Percentiles rank a stretch among this genome's conserved stretches.
phyloP scores from a whole-genome alignment of 2,329 filamentous ascomycete genomes.

The Amauroascus niger region DNA sequence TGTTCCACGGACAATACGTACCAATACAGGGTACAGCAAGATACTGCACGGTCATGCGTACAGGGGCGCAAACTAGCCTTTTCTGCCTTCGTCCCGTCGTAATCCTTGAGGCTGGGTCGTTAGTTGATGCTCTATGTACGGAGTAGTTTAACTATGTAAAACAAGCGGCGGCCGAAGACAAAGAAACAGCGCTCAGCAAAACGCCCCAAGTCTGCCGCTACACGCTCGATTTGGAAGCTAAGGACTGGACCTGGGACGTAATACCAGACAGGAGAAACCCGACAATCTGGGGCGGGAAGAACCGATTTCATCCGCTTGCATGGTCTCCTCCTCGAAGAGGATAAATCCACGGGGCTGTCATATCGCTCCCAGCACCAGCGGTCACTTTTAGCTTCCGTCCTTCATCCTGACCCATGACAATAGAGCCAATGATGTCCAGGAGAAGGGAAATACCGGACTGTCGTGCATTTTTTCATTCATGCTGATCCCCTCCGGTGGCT shows the following conservation, averaged over 20 bases:
- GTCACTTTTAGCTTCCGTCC: conserved; percentile 1
- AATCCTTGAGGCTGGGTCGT: neutral
- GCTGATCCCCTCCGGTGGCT: neutral
- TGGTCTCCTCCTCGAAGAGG: neutral
- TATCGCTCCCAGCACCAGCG: neutral
- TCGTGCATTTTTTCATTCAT: neutral
- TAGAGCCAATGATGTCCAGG: neutral
- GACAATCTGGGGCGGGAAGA: conserved; percentile 5
- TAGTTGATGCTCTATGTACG: neutral
- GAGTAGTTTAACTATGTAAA: neutral
- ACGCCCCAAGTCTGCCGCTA: neutral
- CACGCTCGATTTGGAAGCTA: neutral
- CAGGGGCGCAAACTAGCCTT: neutral
- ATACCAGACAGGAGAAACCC: neutral
- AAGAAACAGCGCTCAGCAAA: conserved; percentile 1
- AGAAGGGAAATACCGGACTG: neutral
- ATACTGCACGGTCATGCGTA: neutral
- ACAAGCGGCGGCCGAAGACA: neutral
- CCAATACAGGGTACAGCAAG: neutral
- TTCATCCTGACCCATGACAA: neutral
- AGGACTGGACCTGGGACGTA: neutral
- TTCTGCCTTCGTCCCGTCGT: neutral
- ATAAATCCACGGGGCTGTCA: neutral
- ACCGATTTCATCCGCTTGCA: neutral
- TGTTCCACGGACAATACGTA: neutral